phyloP scores from a whole-genome alignment of 805 yeast species.

The Kurtzmaniella cleridarum region DNA sequence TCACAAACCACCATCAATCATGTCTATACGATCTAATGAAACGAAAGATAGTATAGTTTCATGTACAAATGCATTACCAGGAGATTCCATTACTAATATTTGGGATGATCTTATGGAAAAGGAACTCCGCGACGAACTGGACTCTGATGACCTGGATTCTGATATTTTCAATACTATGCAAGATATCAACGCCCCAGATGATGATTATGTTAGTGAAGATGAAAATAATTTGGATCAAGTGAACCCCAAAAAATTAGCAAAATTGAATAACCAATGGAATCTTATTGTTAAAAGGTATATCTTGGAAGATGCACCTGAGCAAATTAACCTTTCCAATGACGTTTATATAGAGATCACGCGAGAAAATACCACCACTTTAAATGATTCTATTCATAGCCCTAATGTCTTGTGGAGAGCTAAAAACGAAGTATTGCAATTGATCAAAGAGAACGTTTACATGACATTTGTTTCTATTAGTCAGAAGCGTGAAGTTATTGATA shows the following conservation, averaged over 20 bases:
- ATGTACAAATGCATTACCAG: too few relatives aligned
- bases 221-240: neutral
- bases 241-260: neutral
- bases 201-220: constrained; percentile 1
- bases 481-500: neutral
- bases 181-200: constrained; percentile 4
- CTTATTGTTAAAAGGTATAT: constrained; percentile 38
- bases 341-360: constrained; percentile 22
- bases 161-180: neutral
- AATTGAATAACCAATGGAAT: constrained; percentile 27
- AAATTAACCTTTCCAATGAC: constrained; percentile 43
- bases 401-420: constrained; percentile 21
- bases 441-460: constrained; percentile 30
- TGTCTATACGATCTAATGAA: too few relatives aligned
- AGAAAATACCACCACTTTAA: constrained; percentile 14
- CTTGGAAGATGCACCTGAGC: constrained; percentile 37
- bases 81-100: constrained; percentile 3
- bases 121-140: neutral
- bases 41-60: too few relatives aligned
- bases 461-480: constrained; percentile 10
- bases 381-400: constrained; percentile 20
- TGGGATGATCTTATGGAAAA: constrained; percentile 9
- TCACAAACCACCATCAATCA: too few relatives aligned
- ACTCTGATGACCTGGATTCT: too few relatives aligned
- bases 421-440: constrained; percentile 25